phyloP scores from a whole-genome alignment of 2,329 filamentous ascomycete species.

The Madurella mycetomatis region DNA sequence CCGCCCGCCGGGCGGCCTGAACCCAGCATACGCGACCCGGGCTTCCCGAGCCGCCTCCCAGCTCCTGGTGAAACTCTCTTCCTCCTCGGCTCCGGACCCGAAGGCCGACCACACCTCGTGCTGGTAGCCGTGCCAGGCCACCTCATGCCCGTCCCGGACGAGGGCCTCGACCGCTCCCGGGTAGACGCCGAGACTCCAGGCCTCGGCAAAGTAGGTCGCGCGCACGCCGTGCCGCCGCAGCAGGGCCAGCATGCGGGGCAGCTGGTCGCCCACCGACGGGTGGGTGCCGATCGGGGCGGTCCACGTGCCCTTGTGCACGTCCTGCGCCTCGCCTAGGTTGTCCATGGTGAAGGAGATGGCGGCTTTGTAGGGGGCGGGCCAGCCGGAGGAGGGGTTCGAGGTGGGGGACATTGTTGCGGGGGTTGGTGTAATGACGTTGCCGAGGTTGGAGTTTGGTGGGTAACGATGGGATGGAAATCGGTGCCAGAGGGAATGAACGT shows the following conservation, averaged over 20 bases:
- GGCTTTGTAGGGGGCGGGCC: slow-evolving; percentile 26
- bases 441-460: no score
- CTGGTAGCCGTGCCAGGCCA: slow-evolving; percentile 32
- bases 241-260: slow-evolving; percentile 30
- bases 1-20: slow-evolving; percentile 28
- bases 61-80: slow-evolving; percentile 26
- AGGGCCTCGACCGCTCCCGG: slow-evolving; percentile 21
- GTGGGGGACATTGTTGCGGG: no score
- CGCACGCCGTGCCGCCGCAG: slow-evolving; percentile 21
- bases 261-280: slow-evolving; percentile 24
- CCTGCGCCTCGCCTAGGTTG: slow-evolving; percentile 32
- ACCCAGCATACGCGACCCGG: slow-evolving; percentile 25
- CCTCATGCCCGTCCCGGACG: slow-evolving; percentile 25
- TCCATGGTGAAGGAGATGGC: slow-evolving; percentile 32
- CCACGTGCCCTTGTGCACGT: slow-evolving; percentile 26
- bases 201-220: slow-evolving; percentile 31
- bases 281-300: slow-evolving; percentile 26
- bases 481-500: no score
- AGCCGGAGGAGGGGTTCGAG: slow-evolving; percentile 13
- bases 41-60: slow-evolving; percentile 16
- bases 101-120: slow-evolving; percentile 28
- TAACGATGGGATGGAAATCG: no score
- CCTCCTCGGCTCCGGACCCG: slow-evolving; percentile 16
- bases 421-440: no score
- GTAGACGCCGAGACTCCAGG: slow-evolving; percentile 30